Conservation (phyloP, 768 basidiomycete species). For the Galerina marginata region DNA sequence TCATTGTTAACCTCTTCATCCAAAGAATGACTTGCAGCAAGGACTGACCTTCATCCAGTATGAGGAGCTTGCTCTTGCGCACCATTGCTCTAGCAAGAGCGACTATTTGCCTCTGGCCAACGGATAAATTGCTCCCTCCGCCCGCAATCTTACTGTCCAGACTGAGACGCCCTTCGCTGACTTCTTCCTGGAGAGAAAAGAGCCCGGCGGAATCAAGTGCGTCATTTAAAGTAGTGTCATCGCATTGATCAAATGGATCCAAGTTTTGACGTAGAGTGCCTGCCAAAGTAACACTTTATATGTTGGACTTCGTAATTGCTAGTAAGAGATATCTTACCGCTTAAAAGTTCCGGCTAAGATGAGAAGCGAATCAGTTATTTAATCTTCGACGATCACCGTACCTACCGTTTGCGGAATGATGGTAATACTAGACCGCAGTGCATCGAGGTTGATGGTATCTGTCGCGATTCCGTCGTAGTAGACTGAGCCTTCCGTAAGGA, state of each 20-base stretch:
- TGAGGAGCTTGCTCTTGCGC: constrained; percentile 58
- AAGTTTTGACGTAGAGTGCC: constrained; percentile 64
- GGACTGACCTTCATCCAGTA: constrained; percentile 60
- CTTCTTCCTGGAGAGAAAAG: constrained; percentile 39
- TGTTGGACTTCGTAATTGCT: not conserved
- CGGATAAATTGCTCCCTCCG: constrained; percentile 75
- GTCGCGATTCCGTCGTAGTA: constrained; percentile 57
- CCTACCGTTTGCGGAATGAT: constrained; percentile 55
- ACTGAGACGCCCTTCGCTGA: constrained; percentile 46
- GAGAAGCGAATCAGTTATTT: not conserved
- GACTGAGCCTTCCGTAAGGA: constrained; percentile 55
- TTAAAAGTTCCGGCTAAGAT: constrained; percentile 35
- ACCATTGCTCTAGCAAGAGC: constrained; percentile 67
- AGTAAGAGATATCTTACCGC: constrained; percentile 17
- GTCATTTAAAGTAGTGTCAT: constrained; percentile 46
- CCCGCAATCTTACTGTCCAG: constrained; percentile 48
- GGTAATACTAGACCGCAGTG: constrained; percentile 57
- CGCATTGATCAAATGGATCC: constrained; percentile 62
- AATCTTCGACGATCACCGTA: constrained; percentile 29
- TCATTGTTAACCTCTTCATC: constrained; percentile 7
- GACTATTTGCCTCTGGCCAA: constrained; percentile 75
- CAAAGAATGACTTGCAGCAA: not conserved
- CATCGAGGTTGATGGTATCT: constrained; percentile 53
- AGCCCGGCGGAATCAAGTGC: constrained; percentile 44
- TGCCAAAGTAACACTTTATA: not conserved